These are phyloP conservation scores for Diaporthe aspalathi DNA, from an alignment of 2,329 filamentous ascomycete species.

Conservation along the genomic window DNA sequence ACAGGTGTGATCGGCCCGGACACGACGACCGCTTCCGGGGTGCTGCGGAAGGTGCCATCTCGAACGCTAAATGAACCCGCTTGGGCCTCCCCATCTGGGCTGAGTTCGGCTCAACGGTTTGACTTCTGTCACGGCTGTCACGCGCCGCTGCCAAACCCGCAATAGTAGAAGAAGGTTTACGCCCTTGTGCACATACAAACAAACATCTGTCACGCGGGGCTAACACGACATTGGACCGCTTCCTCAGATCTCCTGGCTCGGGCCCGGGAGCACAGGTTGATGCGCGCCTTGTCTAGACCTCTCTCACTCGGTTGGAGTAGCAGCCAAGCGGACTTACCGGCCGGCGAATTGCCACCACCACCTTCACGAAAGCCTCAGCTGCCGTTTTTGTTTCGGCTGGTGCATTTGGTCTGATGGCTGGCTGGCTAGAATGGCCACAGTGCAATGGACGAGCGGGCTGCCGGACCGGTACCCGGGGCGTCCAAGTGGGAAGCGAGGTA, in stretches of 20 bases:
- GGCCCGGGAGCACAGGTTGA: background rate
- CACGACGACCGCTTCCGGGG: slow-evolving; percentile 16
- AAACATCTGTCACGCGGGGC: background rate
- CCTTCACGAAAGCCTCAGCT: background rate
- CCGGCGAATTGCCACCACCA: background rate
- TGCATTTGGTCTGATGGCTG: background rate
- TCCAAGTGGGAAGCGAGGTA: background rate
- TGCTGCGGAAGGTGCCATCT: slow-evolving; percentile 1
- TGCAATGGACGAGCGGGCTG: background rate
- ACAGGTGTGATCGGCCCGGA: slow-evolving; percentile 17
- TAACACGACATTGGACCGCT: background rate
- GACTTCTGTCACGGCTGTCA: slow-evolving; percentile 10
- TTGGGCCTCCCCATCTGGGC: background rate
- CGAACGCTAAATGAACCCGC: slow-evolving; percentile 9
- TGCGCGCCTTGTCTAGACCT: background rate
- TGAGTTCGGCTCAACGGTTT: slow-evolving; percentile 8
- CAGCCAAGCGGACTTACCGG: background rate
- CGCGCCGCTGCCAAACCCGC: slow-evolving; percentile 2
- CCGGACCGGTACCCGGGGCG: background rate
- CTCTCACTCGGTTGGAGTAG: background rate
- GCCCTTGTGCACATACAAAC: background rate
- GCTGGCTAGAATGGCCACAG: background rate
- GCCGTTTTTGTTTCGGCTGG: background rate
- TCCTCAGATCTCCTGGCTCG: background rate
- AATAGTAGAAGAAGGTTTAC: background rate